phyloP scores from a whole-genome alignment of 2,329 filamentous ascomycete species.

The Monilinia fructicola region DNA sequence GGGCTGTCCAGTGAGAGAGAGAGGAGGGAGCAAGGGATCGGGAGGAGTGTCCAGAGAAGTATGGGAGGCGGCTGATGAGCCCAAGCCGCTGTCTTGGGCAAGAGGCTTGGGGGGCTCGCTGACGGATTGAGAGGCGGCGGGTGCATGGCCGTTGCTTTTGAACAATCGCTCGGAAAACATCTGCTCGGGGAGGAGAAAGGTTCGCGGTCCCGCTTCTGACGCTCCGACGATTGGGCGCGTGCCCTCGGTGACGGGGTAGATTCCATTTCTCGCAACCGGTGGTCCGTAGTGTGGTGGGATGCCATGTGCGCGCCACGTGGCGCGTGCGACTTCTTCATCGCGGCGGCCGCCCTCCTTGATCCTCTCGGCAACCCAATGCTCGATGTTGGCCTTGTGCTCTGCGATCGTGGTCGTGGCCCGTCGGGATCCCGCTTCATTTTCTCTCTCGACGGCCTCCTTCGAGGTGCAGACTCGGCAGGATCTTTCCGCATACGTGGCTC shows the following conservation, averaged over 20 bases:
- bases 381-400: neutral
- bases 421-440: neutral
- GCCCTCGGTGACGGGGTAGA: neutral
- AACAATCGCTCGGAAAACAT: constrained; percentile 17
- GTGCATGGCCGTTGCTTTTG: neutral
- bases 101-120: neutral
- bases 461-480: constrained; percentile 27
- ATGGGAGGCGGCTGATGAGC: neutral
- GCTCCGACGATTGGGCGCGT: neutral
- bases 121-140: neutral
- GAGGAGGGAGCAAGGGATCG: neutral
- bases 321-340: constrained; percentile 9
- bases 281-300: constrained; percentile 16
- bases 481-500: constrained; percentile 29
- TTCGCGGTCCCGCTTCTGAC: neutral
- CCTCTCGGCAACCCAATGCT: constrained; percentile 10
- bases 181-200: neutral
- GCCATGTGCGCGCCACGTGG: constrained; percentile 3
- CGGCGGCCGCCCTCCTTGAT: neutral
- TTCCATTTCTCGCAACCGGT: neutral
- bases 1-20: neutral
- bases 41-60: neutral
- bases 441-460: neutral
- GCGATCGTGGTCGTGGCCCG: neutral
- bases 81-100: neutral